These are phyloP conservation scores for Isabelozyma pseudorhagii DNA, from an alignment of 805 yeast genomes.

Conservation along the genomic window DNA sequence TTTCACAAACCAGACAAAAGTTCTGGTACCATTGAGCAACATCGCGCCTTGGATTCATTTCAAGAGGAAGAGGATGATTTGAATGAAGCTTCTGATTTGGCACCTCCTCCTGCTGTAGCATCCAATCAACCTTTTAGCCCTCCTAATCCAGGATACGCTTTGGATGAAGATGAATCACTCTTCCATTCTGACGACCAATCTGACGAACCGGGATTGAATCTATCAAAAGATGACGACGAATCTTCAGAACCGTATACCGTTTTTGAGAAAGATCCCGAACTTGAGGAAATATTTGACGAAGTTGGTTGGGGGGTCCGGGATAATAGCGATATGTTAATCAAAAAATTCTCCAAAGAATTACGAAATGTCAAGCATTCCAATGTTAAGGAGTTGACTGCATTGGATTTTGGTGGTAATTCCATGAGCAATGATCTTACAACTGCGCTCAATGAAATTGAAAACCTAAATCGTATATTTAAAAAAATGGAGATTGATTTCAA, in stretches of 20 bases:
- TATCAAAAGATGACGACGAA: conserved; percentile 2
- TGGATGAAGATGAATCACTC: conserved; percentile 10
- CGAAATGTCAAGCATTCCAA: conserved; percentile 60
- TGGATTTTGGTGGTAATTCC: conserved; percentile 33
- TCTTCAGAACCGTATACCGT: conserved; percentile 1
- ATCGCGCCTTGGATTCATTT: background rate
- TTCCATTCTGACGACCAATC: background rate
- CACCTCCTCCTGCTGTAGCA: conserved; percentile 3
- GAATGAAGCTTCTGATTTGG: background rate
- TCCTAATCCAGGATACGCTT: conserved; percentile 5
- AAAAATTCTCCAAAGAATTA: conserved; percentile 57
- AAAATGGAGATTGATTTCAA: conserved; percentile 39
- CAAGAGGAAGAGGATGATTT: conserved; percentile 1
- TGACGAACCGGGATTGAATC: conserved; percentile 12
- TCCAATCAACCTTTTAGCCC: background rate
- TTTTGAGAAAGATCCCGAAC: conserved; percentile 37
- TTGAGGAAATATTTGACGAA: conserved; percentile 71
- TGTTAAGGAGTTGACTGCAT: conserved; percentile 42
- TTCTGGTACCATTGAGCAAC: background rate
- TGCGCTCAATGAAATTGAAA: conserved; percentile 34
- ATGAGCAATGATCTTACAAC: conserved; percentile 29
- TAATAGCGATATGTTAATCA: conserved; percentile 55
- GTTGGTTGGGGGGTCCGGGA: conserved; percentile 74
- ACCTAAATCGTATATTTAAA: conserved; percentile 34
- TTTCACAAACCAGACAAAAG: conserved; percentile 7